These are phyloP conservation scores for Phyllosticta citrichinensis DNA, from an alignment of 2,329 filamentous ascomycete genomes.

Conservation along the genomic window DNA sequence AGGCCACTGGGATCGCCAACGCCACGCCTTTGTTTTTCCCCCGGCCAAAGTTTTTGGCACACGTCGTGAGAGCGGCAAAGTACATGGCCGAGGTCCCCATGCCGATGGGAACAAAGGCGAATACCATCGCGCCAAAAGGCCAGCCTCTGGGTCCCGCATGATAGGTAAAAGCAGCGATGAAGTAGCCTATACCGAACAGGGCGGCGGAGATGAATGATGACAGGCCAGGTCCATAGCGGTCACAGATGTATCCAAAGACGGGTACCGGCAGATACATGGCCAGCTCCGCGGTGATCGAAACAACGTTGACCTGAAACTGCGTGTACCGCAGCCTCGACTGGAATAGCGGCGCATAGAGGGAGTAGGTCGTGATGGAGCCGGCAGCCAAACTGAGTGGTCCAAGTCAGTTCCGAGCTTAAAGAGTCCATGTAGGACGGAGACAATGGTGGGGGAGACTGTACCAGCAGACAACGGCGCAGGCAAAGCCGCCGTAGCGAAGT, in stretches of 20 bases:
- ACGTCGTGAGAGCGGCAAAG: slow-evolving; percentile 81
- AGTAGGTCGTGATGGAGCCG: slow-evolving; percentile 87
- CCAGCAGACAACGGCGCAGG: slow-evolving; percentile 51
- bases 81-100: slow-evolving; percentile 84
- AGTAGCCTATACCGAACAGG: slow-evolving; percentile 72
- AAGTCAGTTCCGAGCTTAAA: neutral
- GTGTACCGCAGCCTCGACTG: slow-evolving; percentile 78
- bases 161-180: slow-evolving; percentile 74
- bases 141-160: slow-evolving; percentile 48
- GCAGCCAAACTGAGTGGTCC: slow-evolving; percentile 54
- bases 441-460: neutral
- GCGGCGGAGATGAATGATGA: slow-evolving; percentile 62
- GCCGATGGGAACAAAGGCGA: slow-evolving; percentile 75
- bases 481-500: slow-evolving; percentile 46
- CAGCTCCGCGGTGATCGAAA: slow-evolving; percentile 78
- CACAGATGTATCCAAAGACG: slow-evolving; percentile 81
- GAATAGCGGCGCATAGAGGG: slow-evolving; percentile 84
- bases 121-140: slow-evolving; percentile 74
- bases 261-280: slow-evolving; percentile 90
- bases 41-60: slow-evolving; percentile 94
- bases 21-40: slow-evolving; percentile 82
- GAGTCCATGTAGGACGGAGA: neutral
- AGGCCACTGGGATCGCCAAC: slow-evolving; percentile 80
- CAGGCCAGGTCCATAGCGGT: slow-evolving; percentile 71
- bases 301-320: slow-evolving; percentile 83